A percentile compares a stretch with the other conserved stretches of the same genome.
These are phyloP conservation scores for Globisporangium abappressorium DNA, from an alignment of 352 stramenopile species.

Conservation along the genomic window DNA sequence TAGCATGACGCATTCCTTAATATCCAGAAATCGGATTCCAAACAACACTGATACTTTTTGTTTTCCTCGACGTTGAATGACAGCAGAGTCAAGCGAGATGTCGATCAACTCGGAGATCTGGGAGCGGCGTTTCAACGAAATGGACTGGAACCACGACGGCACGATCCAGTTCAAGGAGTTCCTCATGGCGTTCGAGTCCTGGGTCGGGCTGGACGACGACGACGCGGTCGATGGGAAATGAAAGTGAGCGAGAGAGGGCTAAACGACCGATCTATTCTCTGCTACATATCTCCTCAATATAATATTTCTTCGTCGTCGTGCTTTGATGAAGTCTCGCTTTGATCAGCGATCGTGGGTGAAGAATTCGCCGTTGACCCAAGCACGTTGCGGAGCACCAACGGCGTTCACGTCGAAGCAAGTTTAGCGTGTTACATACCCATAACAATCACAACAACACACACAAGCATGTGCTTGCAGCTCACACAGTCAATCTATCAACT, in stretches of 20 bases:
- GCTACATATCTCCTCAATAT: no score
- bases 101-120: slow-evolving; percentile 73
- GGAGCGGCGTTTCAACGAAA: slow-evolving; percentile 82
- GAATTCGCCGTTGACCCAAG: no score
- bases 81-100: slow-evolving; percentile 27
- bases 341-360: no score
- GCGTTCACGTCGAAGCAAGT: no score
- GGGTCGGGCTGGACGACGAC: slow-evolving; percentile 80
- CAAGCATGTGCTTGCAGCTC: no score
- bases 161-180: slow-evolving; percentile 90
- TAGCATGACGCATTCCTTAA: no score
- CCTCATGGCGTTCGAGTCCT: slow-evolving; percentile 84
- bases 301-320: no score
- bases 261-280: no score
- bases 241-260: no score
- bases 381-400: no score
- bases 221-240: slow-evolving; percentile 23
- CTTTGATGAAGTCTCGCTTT: no score
- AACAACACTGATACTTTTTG: slow-evolving; percentile 1
- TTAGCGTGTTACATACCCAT: background rate
- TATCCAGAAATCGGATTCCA: background rate
- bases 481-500: slow-evolving; percentile 14
- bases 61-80: background rate
- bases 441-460: background rate
- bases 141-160: slow-evolving; percentile 87